Conservation (phyloP, 352 stramenopile genomes). For the Phytopythium boreale region DNA sequence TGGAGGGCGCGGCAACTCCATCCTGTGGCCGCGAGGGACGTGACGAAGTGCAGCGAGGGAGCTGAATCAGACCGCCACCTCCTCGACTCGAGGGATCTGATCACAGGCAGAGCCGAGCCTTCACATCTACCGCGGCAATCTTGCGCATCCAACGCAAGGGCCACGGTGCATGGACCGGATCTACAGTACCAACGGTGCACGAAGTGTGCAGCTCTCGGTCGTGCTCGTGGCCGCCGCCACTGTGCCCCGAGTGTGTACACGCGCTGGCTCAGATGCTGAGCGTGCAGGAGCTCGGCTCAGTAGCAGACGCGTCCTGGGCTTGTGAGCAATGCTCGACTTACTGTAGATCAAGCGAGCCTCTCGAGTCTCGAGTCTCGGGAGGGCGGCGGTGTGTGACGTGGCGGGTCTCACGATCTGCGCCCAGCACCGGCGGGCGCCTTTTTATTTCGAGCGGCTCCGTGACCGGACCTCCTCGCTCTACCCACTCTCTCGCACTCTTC, state of each 20-base stretch:
- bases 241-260: not conserved
- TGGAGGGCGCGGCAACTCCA: not conserved
- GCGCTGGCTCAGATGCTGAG: not conserved
- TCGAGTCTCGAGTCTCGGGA: too few relatives aligned
- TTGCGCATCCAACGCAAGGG: not conserved
- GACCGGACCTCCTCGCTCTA: conserved; percentile 5
- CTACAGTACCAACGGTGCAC: too few relatives aligned
- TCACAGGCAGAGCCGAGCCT: not conserved
- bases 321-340: too few relatives aligned
- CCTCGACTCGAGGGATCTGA: not conserved
- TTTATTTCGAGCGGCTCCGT: not conserved
- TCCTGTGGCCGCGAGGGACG: not conserved
- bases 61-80: not conserved
- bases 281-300: too few relatives aligned
- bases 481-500: conserved; percentile 1
- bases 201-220: not conserved
- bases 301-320: not conserved
- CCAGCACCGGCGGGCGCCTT: not conserved
- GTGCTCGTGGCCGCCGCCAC: not conserved
- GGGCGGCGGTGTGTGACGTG: conserved; percentile 7
- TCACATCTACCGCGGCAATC: not conserved
- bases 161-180: not conserved
- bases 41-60: not conserved
- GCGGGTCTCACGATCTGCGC: conserved; percentile 4
- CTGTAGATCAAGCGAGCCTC: too few relatives aligned